Base-by-base conservation (phyloP, 805 yeast genomes). In the Candida krabiensis region DNA sequence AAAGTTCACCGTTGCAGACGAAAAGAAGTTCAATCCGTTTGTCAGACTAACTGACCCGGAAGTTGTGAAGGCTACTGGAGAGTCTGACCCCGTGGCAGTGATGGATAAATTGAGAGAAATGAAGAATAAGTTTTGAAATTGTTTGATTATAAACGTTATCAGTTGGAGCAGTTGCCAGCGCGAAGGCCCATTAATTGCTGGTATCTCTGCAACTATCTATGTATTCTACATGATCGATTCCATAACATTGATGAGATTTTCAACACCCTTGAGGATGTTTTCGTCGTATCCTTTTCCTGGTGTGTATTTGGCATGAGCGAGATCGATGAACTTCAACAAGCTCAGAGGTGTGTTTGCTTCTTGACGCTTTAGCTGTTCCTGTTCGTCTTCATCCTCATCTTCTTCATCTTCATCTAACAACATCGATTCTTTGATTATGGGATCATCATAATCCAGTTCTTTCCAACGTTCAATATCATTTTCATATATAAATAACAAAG, bases 21-120 rank as follows among this genome's bases (percentile, higher is more conserved):
- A 93, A 61, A 68, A 79, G 44, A 60, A 68, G 33, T 84, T 79
- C 66, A 93, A 93, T 61, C 99, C 99, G 18, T 93, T 93, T 66
- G 81, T 91, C 89, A 78, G 86, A 55, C 64, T 85, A 12, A 58
- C 64, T 23, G 95, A 90, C 53, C 77, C 81, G 0, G 66, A 65
- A 18, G 80, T 93, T 9, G 67, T 77, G 47, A 55, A 66, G 30
- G 77, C 79, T 12, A 75, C 89, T 0, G 85, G 86, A 0, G 69
- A 67, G 24, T 42, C 61, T 1, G 73, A 72, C 11, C 60, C 66
- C 1, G 69, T 68, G 12, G 78, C 73, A 17, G 78, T 87, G 14
- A 86, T 91, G 95, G 75, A 70, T 28, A 73, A 66, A 45, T 67
- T 91, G 52, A 78, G 99, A 52, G 75, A 73, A 47, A 61, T 89